phyloP scores from a whole-genome alignment of 805 yeast species.

The Sugiyamaella lignohabitans region DNA sequence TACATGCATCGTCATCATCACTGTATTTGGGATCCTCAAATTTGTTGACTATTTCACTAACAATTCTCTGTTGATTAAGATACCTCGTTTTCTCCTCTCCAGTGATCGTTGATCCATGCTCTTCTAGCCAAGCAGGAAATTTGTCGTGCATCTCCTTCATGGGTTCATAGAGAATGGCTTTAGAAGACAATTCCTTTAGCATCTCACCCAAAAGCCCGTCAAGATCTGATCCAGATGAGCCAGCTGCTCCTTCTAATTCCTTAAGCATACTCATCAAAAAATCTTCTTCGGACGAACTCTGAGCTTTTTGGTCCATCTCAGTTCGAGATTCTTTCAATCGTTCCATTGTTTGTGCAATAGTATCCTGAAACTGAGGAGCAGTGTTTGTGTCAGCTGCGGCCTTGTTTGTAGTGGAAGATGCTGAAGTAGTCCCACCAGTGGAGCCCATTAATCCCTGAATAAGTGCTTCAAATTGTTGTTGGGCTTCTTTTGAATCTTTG shows the following conservation, averaged over 20 bases:
- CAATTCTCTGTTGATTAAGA: constrained; percentile 53
- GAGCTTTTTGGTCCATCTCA: constrained; percentile 54
- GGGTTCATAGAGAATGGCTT: constrained; percentile 82
- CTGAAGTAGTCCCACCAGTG: constrained; percentile 7
- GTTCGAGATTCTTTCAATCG: constrained; percentile 73
- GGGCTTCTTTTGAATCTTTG: constrained; percentile 48
- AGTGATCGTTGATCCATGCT: constrained; percentile 41
- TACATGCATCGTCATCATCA: constrained; percentile 40
- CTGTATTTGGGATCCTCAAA: constrained; percentile 62
- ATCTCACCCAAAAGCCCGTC: constrained; percentile 65
- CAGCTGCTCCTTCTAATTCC: constrained; percentile 41
- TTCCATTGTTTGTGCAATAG: constrained; percentile 73
- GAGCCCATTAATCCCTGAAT: constrained; percentile 22
- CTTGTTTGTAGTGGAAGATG: constrained; percentile 1
- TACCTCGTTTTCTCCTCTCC: constrained; percentile 48
- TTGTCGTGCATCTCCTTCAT: constrained; percentile 70
- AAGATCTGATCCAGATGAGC: constrained; percentile 34
- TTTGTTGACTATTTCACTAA: constrained; percentile 52
- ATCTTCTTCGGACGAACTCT: constrained; percentile 35
- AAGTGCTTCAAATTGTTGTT: constrained; percentile 44
- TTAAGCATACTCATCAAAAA: constrained; percentile 56
- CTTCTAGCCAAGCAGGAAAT: constrained; percentile 63
- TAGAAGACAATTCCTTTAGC: constrained; percentile 75
- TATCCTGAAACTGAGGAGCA: constrained; percentile 48
- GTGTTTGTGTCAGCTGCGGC: constrained; percentile 15